These are phyloP conservation scores for Hebeloma cylindrosporum DNA, from an alignment of 768 basidiomycete genomes.

Conservation along the genomic window DNA sequence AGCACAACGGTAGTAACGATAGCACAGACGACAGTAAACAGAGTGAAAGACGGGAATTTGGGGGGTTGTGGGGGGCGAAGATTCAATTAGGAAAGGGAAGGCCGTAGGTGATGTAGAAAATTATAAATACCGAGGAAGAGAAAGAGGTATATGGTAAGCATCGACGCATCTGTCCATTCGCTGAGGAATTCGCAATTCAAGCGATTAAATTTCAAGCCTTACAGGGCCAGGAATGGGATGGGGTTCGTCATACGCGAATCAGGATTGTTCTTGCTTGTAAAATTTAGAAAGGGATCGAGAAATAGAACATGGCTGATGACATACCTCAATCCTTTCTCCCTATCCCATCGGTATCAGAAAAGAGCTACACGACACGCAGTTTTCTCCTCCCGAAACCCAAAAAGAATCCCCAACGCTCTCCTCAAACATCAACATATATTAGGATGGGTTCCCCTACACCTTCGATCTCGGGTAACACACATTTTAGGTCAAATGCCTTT, in stretches of 20 bases:
- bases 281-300: neutral
- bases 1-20: conserved; percentile 44
- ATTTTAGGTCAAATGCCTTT: conserved; percentile 98
- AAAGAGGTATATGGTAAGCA: conserved; percentile 7
- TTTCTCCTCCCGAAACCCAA: neutral
- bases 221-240: neutral
- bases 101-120: conserved; percentile 15
- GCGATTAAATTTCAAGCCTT: too few relatives aligned
- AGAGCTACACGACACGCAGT: conserved; percentile 7
- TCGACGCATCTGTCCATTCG: neutral
- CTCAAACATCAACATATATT: conserved; percentile 84
- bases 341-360: conserved; percentile 24
- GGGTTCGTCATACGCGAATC: neutral
- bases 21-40: conserved; percentile 31
- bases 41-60: conserved; percentile 12
- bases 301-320: too few relatives aligned
- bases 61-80: conserved; percentile 9
- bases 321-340: conserved; percentile 34
- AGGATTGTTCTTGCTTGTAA: too few relatives aligned
- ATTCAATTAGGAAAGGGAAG: conserved; percentile 22
- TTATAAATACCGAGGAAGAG: conserved; percentile 13
- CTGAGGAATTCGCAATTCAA: too few relatives aligned
- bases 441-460: conserved; percentile 95
- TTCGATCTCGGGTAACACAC: conserved; percentile 96
- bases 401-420: conserved; percentile 17